These are phyloP conservation scores for Populus tremula DNA, from an alignment of 345 rosid genomes.

Conservation along the genomic window DNA sequence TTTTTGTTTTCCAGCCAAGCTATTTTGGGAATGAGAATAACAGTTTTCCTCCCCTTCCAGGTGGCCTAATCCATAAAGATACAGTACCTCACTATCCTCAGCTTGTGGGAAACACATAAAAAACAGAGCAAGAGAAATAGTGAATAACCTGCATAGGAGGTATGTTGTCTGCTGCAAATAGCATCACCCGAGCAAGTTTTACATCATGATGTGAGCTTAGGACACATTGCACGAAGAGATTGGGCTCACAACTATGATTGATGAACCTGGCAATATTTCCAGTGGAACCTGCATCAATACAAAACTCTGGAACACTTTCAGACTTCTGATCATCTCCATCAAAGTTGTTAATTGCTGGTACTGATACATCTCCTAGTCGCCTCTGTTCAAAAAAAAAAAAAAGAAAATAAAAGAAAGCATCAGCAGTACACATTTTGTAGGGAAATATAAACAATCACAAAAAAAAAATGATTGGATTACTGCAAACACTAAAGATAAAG, in stretches of 20 bases:
- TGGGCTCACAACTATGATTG: constrained; percentile 94
- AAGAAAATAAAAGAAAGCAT: background rate
- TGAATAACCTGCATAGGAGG: constrained; percentile 77
- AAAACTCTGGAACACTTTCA: constrained; percentile 72
- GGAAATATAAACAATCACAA: background rate
- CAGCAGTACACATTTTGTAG: background rate
- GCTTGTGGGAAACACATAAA: background rate
- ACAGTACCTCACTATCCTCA: background rate
- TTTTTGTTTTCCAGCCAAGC: background rate
- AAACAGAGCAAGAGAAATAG: background rate
- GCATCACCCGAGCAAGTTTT: constrained; percentile 78
- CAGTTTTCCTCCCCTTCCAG: background rate
- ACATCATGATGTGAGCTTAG: constrained; percentile 76
- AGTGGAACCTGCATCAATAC: constrained; percentile 77
- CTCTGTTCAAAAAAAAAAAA: constrained; percentile 41
- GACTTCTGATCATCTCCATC: constrained; percentile 41
- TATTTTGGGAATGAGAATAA: background rate
- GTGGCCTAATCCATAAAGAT: background rate
- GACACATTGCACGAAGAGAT: constrained; percentile 85
- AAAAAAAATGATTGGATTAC: background rate
- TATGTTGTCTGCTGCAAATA: constrained; percentile 93
- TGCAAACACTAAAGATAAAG: background rate
- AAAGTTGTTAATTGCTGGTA: constrained; percentile 23
- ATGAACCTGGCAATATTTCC: constrained; percentile 92
- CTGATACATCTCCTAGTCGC: constrained; percentile 49